Percentiles rank a stretch among this genome's conserved stretches.
phyloP scores from a whole-genome alignment of 2,329 filamentous ascomycete species.

The Phyllosticta capitalensis region DNA sequence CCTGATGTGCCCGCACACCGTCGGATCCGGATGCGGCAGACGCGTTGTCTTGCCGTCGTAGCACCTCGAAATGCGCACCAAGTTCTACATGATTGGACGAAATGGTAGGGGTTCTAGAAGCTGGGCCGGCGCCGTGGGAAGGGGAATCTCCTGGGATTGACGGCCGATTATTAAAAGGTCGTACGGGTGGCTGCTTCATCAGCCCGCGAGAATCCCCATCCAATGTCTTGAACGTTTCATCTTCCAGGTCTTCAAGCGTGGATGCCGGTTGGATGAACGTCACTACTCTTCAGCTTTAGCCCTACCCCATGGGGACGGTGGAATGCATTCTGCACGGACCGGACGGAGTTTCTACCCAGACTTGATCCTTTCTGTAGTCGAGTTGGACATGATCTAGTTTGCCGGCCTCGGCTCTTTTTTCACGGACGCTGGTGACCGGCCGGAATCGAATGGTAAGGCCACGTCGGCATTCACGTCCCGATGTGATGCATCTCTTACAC shows the following conservation, averaged over 20 bases:
- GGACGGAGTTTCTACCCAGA: conserved; percentile 3
- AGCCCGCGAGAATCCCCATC: too few relatives aligned
- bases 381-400: not conserved
- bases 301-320: not conserved
- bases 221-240: not conserved
- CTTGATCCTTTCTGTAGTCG: not conserved
- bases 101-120: too few relatives aligned
- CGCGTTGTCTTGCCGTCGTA: too few relatives aligned
- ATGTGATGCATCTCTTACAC: conserved; percentile 1
- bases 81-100: too few relatives aligned
- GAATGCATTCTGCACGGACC: not conserved
- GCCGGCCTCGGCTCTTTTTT: not conserved
- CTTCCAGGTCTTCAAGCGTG: conserved; percentile 5
- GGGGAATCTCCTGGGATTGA: too few relatives aligned
- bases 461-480: conserved; percentile 2
- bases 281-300: not conserved
- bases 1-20: too few relatives aligned
- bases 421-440: conserved; percentile 7
- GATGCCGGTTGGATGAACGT: conserved; percentile 2
- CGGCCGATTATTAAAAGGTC: too few relatives aligned
- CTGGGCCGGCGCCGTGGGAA: too few relatives aligned
- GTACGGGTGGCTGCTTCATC: too few relatives aligned
- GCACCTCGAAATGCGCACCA: too few relatives aligned
- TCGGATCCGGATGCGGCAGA: too few relatives aligned
- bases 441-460: conserved; percentile 9